Conservation (phyloP, 2,329 filamentous ascomycete species). For the Fusarium sp. region DNA sequence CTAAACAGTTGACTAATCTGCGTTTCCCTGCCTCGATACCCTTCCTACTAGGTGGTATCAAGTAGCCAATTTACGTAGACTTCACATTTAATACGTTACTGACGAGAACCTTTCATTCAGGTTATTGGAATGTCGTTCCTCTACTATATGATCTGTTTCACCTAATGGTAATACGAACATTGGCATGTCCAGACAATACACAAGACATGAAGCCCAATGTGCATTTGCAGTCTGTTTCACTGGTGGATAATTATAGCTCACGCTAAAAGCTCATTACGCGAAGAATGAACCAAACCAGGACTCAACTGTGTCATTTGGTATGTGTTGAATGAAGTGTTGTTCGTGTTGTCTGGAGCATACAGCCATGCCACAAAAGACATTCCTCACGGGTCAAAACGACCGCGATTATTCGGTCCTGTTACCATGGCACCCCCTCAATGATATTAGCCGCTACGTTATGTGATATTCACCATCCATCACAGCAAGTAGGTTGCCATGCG, state of each 20-base stretch:
- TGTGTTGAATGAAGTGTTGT: not conserved
- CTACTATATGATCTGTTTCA: not conserved
- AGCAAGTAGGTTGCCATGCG: not conserved
- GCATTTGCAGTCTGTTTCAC: slow-evolving; percentile 12
- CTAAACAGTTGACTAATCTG: not conserved
- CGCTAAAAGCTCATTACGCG: not conserved
- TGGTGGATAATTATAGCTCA: slow-evolving; percentile 23
- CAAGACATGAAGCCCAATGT: slow-evolving; percentile 3
- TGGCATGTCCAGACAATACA: not conserved
- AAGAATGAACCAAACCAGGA: not conserved
- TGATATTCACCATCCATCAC: slow-evolving; percentile 8
- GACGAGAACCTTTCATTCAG: not conserved
- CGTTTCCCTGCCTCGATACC: not conserved
- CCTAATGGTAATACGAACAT: not conserved
- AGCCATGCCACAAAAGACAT: slow-evolving; percentile 20
- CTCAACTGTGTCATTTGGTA: slow-evolving; percentile 13
- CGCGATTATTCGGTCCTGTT: slow-evolving; percentile 20
- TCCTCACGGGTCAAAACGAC: slow-evolving; percentile 15
- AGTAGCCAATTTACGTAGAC: not conserved
- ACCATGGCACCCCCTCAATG: slow-evolving; percentile 27
- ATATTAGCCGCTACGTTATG: slow-evolving; percentile 17
- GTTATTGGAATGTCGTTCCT: not conserved
- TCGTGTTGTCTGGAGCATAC: slow-evolving; percentile 3
- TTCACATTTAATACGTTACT: not conserved
- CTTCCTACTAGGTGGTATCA: not conserved